Evolutionary conservation across 768 basidiomycete genomes (phyloP).

Genomic region (Pisolithus orientalis): DNA sequence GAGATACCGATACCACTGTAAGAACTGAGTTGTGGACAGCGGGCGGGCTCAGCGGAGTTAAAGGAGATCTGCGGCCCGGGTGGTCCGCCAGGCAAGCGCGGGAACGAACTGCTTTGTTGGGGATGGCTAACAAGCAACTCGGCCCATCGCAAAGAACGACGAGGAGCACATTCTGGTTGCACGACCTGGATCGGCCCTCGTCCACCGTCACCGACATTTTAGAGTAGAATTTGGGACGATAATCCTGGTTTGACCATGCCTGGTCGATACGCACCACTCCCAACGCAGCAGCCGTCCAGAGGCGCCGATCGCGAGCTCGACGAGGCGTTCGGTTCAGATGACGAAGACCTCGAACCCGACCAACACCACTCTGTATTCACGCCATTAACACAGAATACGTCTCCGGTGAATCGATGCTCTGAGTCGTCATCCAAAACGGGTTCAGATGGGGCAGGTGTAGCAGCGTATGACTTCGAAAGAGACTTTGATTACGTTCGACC

Average conservation of each 20-base stretch:
- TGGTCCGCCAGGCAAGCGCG: too few species aligned
- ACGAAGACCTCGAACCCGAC: constrained; percentile 30
- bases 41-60: too few species aligned
- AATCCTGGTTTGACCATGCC: constrained; percentile 31
- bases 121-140: too few species aligned
- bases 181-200: too few species aligned
- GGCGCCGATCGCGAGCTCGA: constrained; percentile 58
- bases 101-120: too few species aligned
- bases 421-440: constrained; percentile 12
- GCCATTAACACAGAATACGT: neutral
- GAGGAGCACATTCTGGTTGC: too few species aligned
- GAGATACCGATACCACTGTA: too few species aligned
- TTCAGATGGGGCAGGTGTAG: constrained; percentile 13
- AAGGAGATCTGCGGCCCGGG: too few species aligned
- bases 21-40: neutral
- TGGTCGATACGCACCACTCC: constrained; percentile 47
- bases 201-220: too few species aligned
- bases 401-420: constrained; percentile 9
- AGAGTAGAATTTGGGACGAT: too few species aligned
- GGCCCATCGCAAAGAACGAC: too few species aligned
- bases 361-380: constrained; percentile 32
- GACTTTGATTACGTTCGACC: constrained; percentile 63
- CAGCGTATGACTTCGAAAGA: constrained; percentile 74
- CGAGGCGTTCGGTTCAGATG: constrained; percentile 66
- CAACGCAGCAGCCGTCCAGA: constrained; percentile 40